Conservation (phyloP, 805 yeast species). For the Cyberlindnera xishuangbannaensis region DNA sequence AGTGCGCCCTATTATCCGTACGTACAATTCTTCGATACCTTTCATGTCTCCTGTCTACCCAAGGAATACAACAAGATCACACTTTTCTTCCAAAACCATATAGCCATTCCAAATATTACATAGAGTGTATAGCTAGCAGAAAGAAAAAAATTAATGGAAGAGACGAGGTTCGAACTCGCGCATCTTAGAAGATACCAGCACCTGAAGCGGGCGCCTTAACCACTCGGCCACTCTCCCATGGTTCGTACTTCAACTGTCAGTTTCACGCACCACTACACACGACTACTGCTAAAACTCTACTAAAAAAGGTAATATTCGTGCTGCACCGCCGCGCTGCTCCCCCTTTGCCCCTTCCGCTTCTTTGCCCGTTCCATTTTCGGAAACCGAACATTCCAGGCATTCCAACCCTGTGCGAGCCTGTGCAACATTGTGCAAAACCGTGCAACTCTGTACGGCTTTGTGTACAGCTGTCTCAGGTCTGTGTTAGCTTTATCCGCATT, state of each 20-base stretch:
- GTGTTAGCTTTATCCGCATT: not conserved
- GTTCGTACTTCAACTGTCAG: not conserved
- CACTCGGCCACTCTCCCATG: constrained; percentile 40
- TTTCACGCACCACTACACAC: too few relatives aligned
- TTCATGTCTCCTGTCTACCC: too few relatives aligned
- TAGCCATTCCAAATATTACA: not conserved
- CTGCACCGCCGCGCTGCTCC: too few relatives aligned
- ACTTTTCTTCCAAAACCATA: not conserved
- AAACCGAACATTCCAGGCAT: too few relatives aligned
- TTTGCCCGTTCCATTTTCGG: too few relatives aligned
- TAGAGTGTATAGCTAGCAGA: not conserved
- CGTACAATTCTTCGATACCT: too few relatives aligned
- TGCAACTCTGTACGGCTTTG: not conserved
- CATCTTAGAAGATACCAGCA: constrained; percentile 40
- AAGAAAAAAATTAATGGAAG: constrained; percentile 27
- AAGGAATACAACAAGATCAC: too few relatives aligned
- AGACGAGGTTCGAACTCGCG: constrained; percentile 41
- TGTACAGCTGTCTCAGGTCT: not conserved
- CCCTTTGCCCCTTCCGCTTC: too few relatives aligned
- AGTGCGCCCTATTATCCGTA: too few relatives aligned
- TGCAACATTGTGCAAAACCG: constrained; percentile 1
- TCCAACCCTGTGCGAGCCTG: not conserved
- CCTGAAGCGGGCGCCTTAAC: constrained; percentile 43
- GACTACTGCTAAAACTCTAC: too few relatives aligned
- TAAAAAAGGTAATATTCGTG: too few relatives aligned